Evolutionary conservation across 345 rosid species (phyloP).

Genomic region (Eucalyptus urophylla): DNA sequence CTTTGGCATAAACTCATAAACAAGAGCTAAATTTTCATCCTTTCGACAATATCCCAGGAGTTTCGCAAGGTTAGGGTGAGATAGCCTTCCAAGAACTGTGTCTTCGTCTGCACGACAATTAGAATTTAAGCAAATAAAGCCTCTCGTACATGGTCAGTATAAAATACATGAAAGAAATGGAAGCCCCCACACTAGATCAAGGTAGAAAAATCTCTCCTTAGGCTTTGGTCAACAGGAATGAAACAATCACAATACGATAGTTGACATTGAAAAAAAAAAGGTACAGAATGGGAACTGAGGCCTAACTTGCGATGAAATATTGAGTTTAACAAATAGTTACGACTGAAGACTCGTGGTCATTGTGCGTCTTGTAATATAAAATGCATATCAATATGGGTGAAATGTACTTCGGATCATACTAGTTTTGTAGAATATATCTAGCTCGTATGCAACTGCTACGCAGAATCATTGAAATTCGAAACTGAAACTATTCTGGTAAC

Average conservation of each 20-base stretch:
- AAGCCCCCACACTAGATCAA: not conserved
- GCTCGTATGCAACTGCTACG: not conserved
- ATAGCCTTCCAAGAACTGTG: not conserved
- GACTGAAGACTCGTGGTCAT: not conserved
- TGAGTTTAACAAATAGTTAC: fast-evolving
- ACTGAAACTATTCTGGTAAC: not conserved
- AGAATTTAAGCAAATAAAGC: not conserved
- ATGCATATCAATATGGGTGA: not conserved
- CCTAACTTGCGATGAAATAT: not conserved
- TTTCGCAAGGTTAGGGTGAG: not conserved
- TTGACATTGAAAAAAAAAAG: not conserved
- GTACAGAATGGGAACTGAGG: not conserved
- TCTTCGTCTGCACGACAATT: not conserved
- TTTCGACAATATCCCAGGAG: not conserved
- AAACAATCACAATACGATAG: fast-evolving
- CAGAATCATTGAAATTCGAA: not conserved
- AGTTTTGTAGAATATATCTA: not conserved
- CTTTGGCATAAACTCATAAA: not conserved
- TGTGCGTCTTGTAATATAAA: fast-evolving
- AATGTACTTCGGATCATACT: not conserved
- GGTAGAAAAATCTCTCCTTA: not conserved
- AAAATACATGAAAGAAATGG: not conserved
- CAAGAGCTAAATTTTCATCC: not conserved
- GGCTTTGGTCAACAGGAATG: not conserved
- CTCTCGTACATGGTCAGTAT: not conserved